phyloP scores from a whole-genome alignment of 2,329 filamentous ascomycete species.

The Hypoxylon sp. region DNA sequence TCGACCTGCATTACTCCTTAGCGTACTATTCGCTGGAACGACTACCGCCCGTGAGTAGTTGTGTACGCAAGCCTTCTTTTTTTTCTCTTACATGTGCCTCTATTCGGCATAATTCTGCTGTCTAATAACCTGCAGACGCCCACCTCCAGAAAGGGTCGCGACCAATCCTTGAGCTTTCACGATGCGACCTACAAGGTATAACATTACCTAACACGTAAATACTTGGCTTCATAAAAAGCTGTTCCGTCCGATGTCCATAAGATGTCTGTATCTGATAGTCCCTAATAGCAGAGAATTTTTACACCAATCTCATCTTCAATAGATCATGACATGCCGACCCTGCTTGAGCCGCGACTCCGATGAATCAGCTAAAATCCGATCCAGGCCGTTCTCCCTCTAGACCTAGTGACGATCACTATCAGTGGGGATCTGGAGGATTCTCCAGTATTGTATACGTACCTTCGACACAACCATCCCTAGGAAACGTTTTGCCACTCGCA shows the following conservation, averaged over 20 bases:
- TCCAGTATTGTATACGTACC: constrained; percentile 15
- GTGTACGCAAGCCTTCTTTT: constrained; percentile 10
- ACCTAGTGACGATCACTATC: constrained; percentile 39
- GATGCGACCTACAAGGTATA: constrained; percentile 19
- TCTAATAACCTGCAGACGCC: constrained; percentile 27
- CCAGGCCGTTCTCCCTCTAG: constrained; percentile 43
- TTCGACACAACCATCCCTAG: constrained; percentile 14
- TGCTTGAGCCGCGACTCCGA: constrained; percentile 30
- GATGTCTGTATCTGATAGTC: constrained; percentile 3
- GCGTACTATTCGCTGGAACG: constrained; percentile 21
- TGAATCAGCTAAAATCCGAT: constrained; percentile 46
- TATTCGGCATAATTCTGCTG: constrained; percentile 28
- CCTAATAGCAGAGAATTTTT: constrained; percentile 15
- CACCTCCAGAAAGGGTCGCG: constrained; percentile 5
- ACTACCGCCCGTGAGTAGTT: constrained; percentile 14
- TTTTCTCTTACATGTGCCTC: constrained; percentile 23
- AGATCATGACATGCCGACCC: constrained; percentile 31
- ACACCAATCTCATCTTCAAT: constrained; percentile 10
- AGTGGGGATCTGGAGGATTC: constrained; percentile 30
- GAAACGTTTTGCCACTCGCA: constrained; percentile 35
- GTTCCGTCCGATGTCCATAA: constrained; percentile 13
- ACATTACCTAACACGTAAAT: constrained; percentile 17
- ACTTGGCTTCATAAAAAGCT: constrained; percentile 8
- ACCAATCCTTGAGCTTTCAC: constrained; percentile 16
- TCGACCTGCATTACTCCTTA: constrained; percentile 32